Evolutionary conservation across 306 rosid genomes (phyloP).

Genomic region (Aeschynomene evenia): DNA sequence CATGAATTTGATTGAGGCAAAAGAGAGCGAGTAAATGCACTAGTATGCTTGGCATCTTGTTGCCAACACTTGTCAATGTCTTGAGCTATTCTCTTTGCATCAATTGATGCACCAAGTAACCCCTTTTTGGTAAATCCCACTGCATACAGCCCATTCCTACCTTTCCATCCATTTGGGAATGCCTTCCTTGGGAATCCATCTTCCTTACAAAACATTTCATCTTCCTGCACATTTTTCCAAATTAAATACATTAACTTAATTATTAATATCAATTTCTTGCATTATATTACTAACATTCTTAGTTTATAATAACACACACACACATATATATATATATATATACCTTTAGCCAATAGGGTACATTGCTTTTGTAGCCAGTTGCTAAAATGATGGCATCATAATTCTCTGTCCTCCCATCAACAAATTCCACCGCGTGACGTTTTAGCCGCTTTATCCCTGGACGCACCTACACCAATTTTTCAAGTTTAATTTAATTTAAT

Average conservation of each 20-base stretch:
- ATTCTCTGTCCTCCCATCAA: slow-evolving; percentile 60
- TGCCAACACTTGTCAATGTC: slow-evolving; percentile 70
- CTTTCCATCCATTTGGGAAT: slow-evolving; percentile 97
- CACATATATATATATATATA: too few species aligned
- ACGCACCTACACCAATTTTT: slow-evolving; percentile 53
- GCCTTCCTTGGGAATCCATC: slow-evolving; percentile 79
- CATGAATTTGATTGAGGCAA: slow-evolving; percentile 34
- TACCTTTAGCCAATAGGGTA: slow-evolving; percentile 97
- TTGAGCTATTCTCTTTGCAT: slow-evolving; percentile 75
- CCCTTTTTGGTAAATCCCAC: slow-evolving; percentile 97
- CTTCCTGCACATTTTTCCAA: slow-evolving; percentile 52
- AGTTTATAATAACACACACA: too few species aligned
- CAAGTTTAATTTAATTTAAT: too few species aligned
- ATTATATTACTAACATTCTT: too few species aligned
- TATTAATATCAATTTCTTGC: slow-evolving; percentile 31
- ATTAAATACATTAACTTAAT: neutral
- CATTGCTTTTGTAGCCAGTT: slow-evolving; percentile 98
- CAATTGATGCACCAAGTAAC: slow-evolving; percentile 79
- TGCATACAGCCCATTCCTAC: slow-evolving; percentile 75
- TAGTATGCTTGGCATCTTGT: slow-evolving; percentile 50
- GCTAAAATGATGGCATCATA: slow-evolving; percentile 90
- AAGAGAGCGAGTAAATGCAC: slow-evolving; percentile 39
- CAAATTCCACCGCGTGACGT: slow-evolving; percentile 65
- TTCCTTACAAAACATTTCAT: slow-evolving; percentile 69
- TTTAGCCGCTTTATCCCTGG: slow-evolving; percentile 78